phyloP scores from a whole-genome alignment of 2,329 filamentous ascomycete genomes.

The Ceratocystis cubensis region DNA sequence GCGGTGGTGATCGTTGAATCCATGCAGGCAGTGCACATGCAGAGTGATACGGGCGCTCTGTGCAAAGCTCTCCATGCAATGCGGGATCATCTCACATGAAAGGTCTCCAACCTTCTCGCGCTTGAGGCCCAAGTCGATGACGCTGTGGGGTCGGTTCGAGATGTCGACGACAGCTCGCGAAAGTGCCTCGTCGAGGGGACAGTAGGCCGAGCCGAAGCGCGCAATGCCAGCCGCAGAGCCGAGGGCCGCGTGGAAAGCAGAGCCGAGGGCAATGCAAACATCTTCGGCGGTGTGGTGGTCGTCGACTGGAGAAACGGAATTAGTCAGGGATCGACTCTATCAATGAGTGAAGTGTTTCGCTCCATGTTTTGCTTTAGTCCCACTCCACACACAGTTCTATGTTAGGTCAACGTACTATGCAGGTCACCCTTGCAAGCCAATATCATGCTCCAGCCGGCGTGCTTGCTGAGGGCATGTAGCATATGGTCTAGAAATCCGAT shows the following conservation, averaged over 20 bases:
- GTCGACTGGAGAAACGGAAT: slow-evolving; percentile 52
- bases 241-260: slow-evolving; percentile 70
- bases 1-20: slow-evolving; percentile 89
- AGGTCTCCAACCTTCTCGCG: slow-evolving; percentile 90
- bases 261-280: slow-evolving; percentile 78
- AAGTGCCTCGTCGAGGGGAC: slow-evolving; percentile 87
- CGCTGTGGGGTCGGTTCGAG: slow-evolving; percentile 76
- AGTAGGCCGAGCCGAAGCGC: slow-evolving; percentile 84
- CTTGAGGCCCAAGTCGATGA: slow-evolving; percentile 71
- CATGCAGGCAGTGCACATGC: slow-evolving; percentile 84
- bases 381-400: background rate
- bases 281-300: slow-evolving; percentile 98
- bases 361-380: background rate
- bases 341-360: background rate
- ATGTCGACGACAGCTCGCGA: slow-evolving; percentile 90
- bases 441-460: slow-evolving; percentile 83
- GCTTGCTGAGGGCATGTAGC: slow-evolving; percentile 92
- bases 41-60: slow-evolving; percentile 82
- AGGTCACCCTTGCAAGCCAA: slow-evolving; percentile 78
- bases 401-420: slow-evolving; percentile 51
- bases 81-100: slow-evolving; percentile 92
- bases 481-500: slow-evolving; percentile 99
- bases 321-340: background rate
- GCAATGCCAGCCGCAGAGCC: slow-evolving; percentile 68
- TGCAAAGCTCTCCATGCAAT: slow-evolving; percentile 89